Evolutionary conservation across 2,329 filamentous ascomycete genomes (phyloP).

Genomic region (Aspergillus pseudoterreus): DNA sequence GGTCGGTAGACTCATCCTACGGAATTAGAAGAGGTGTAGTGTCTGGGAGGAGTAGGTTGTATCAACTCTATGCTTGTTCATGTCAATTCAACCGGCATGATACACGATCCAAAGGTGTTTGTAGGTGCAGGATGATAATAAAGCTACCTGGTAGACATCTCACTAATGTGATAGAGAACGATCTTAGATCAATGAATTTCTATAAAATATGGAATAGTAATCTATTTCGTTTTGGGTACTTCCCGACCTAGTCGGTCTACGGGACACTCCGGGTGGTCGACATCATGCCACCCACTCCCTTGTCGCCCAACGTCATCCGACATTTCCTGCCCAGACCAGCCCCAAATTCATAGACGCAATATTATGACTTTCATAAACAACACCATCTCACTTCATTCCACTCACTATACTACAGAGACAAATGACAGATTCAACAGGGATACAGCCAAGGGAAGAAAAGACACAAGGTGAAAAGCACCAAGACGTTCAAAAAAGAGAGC

Average conservation of each 20-base stretch:
- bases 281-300: constrained; percentile 2
- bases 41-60: not conserved
- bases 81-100: too few species aligned
- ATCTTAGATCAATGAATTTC: too few species aligned
- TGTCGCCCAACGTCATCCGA: not conserved
- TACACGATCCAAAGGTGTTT: too few species aligned
- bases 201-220: too few species aligned
- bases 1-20: constrained; percentile 35
- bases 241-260: too few species aligned
- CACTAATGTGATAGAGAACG: too few species aligned
- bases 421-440: constrained; percentile 14
- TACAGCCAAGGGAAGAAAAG: constrained; percentile 7
- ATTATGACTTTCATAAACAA: constrained; percentile 5
- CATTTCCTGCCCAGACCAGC: not conserved
- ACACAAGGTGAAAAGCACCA: constrained; percentile 3
- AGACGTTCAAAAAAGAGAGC: not conserved
- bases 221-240: too few species aligned
- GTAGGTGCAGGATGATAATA: too few species aligned
- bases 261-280: not conserved
- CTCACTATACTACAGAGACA: constrained; percentile 22
- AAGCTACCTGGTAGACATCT: too few species aligned
- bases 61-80: too few species aligned
- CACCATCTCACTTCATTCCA: constrained; percentile 9
- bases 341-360: not conserved
- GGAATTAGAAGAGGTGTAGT: too few species aligned